Evolutionary conservation across 768 basidiomycete species (phyloP).

Genomic region (Naganishia randhawae): DNA sequence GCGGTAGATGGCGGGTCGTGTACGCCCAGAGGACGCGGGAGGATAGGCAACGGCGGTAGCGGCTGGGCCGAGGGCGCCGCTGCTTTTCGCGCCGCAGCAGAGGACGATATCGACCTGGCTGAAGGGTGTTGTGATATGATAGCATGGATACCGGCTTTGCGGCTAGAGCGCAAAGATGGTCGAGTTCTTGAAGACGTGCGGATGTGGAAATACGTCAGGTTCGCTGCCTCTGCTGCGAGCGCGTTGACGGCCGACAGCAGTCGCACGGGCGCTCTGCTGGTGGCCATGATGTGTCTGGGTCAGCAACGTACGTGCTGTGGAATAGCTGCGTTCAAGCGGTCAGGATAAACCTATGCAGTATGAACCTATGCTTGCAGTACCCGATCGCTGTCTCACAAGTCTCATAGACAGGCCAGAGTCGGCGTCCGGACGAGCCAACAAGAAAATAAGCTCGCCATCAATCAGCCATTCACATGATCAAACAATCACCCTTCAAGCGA

Average conservation of each 20-base stretch:
- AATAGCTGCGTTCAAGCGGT: too few species aligned
- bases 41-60: slow-evolving; percentile 32
- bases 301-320: not conserved
- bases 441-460: too few species aligned
- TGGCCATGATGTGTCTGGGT: not conserved
- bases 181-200: not conserved
- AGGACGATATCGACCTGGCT: not conserved
- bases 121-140: not conserved
- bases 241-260: not conserved
- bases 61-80: not conserved
- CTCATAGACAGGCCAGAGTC: too few species aligned
- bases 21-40: slow-evolving; percentile 69
- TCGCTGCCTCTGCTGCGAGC: not conserved
- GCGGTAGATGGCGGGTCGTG: slow-evolving; percentile 63
- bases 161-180: not conserved
- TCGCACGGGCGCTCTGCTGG: not conserved
- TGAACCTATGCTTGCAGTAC: too few species aligned
- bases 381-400: not conserved
- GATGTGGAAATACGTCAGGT: not conserved
- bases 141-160: not conserved
- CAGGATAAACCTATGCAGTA: too few species aligned
- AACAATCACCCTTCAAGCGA: not conserved
- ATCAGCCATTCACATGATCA: not conserved
- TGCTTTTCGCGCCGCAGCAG: slow-evolving; percentile 3
- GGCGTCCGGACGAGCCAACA: too few species aligned